A percentile compares a stretch with the other conserved stretches of the same genome.
Evolutionary conservation across 2,329 filamentous ascomycete species (phyloP).

Genomic region (Plenodomus tracheiphilus): DNA sequence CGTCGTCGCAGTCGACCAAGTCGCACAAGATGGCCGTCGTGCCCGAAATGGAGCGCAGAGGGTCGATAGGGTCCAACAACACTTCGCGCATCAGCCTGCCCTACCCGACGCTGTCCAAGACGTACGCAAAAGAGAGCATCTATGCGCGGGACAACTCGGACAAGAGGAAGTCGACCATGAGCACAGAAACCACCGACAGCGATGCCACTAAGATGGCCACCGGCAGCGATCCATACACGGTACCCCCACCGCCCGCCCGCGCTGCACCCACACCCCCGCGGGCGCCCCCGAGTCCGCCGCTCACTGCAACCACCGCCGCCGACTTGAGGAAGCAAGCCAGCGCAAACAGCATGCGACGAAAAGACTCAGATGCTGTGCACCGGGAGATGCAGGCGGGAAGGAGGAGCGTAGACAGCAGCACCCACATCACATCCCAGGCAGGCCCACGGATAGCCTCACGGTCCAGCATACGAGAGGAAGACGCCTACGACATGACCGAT

Average conservation of each 20-base stretch:
- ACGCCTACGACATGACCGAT: slow-evolving; percentile 44
- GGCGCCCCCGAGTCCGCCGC: slow-evolving; percentile 53
- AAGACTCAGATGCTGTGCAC: slow-evolving; percentile 39
- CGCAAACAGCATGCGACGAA: slow-evolving; percentile 48
- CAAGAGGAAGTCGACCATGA: slow-evolving; percentile 36
- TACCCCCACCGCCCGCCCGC: slow-evolving; percentile 19
- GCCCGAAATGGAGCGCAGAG: slow-evolving; percentile 53
- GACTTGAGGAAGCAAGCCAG: slow-evolving; percentile 51
- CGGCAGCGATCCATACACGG: slow-evolving; percentile 9
- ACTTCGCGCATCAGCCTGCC: slow-evolving; percentile 56
- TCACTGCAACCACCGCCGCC: slow-evolving; percentile 45
- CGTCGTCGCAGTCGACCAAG: slow-evolving; percentile 28
- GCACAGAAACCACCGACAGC: slow-evolving; percentile 50
- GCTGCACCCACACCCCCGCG: slow-evolving; percentile 28
- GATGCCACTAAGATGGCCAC: slow-evolving; percentile 35
- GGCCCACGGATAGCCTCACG: slow-evolving; percentile 46
- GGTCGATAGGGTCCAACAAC: slow-evolving; percentile 38
- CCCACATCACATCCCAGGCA: slow-evolving; percentile 40
- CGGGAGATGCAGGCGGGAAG: slow-evolving; percentile 46
- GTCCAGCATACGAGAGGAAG: slow-evolving; percentile 48
- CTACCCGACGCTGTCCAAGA: slow-evolving; percentile 85
- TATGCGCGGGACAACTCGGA: slow-evolving; percentile 55
- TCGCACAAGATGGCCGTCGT: slow-evolving; percentile 46
- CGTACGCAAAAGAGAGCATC: slow-evolving; percentile 86
- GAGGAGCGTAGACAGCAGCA: slow-evolving; percentile 48